Evolutionary conservation across 495 filamentous ascomycete genomes (phyloP), one percentile per base, ranked within the genome.

Genomic region (Immersiella caudata): DNA sequence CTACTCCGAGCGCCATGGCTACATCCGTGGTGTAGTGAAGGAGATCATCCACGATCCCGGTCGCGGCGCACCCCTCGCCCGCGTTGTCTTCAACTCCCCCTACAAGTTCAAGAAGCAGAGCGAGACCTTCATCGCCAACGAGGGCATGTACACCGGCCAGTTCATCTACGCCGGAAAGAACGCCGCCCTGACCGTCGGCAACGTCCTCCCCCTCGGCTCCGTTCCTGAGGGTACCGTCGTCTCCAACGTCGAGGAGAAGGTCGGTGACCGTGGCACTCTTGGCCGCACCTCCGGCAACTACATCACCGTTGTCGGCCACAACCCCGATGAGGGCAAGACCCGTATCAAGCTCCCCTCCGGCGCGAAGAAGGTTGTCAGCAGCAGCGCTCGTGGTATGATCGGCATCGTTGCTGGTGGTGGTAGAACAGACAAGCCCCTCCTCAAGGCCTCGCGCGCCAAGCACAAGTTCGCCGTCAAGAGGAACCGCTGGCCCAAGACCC

Each of bases 131-230:
- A 98, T 99, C 79, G 95, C 96, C 81, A 98, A 97, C 84, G 95
- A 99, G 88, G 95, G 95, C 85, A 97, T 98, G 94, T 99, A 99
- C 92, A 97, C 95, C 70, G 95, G 95, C 73, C 94, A 97, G 85
- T 99, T 99, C 87, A 93, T 99, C 90, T 99, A 98, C 83, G 94
- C 94, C 81, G 95, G 95, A 80, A 99, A 99, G 91, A 93, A 96
- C 84, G 96, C 95, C 73, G 85, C 88, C 67, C 87, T 99, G 71
- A 98, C 89, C 76, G 88, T 99, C 78, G 95, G 95, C 79, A 99
- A 99, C 85, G 83, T 99, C 78, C 91, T 99, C 57, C 95, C 95
- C 70, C 88, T 99, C 67, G 87, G 86, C 77, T 93, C 91, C 74
- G 89, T 97, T 80, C 95, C 95, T 69, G 95, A 99, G 87, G 95